Base-by-base conservation (phyloP, 129 eudicot genomes). In the Helianthus tuberosus region DNA sequence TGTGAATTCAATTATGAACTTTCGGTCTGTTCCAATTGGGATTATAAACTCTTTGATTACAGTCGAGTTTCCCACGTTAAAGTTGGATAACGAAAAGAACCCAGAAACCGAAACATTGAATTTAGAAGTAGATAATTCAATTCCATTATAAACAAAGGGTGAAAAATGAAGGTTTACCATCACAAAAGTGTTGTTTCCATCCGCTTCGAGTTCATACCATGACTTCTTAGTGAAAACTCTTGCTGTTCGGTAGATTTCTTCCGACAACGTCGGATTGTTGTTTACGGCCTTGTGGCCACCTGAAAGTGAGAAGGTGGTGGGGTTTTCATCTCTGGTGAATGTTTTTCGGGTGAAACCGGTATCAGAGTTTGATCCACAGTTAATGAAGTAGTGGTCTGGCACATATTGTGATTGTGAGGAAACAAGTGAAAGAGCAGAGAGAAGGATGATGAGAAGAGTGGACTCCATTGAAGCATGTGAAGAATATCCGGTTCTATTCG, bases 121-220 rank as follows among this genome's bases (percentile, higher is more conserved):
- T 14, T 36, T 55, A 23, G 88, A 82, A 44, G 67, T 23, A 0
- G 53, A 23, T 50, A 87, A 75, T 16, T 66, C 74, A 41, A 23
- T 11, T 27, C 10, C 68, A 0, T 60, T 47, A 4, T 81, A 68
- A 13, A 75, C 7, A n/a, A 85, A 86, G 1, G 86, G 84, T 39
- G 52, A 86, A 66, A 91, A 88, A 71, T 86, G 94, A 74, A 91
- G 79, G 15, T 91, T 91, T 74, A 91, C 78, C 84, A 86, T 76
- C 54, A 91, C 80, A 69, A 84, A 87, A 59, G 77, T 87, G 20
- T 85, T 86, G 54, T 7, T 76, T 8, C 47, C 50, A 36, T 55
- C 73, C 39, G 77, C 72, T 36, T 63, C 43, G 6, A 87, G 77
- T 3, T 83, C 71, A 62, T 90, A 90, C 39, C 23, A 14, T 15